Conservation (phyloP, 2,329 filamentous ascomycete species). For the Ophiostoma sp. region DNA sequence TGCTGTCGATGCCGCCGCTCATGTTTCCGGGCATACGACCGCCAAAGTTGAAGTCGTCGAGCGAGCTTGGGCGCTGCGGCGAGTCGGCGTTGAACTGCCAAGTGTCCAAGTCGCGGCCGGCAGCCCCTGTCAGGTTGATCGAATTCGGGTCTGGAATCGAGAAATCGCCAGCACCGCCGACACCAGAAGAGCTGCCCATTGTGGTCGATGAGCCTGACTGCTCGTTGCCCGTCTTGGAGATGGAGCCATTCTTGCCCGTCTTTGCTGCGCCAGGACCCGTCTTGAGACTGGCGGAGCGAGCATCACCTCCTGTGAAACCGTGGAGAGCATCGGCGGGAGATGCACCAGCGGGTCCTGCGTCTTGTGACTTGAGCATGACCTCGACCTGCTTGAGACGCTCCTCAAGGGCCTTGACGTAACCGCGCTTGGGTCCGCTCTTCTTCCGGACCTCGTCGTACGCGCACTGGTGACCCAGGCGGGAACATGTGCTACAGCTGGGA, state of each 20-base stretch:
- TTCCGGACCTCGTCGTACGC: slow-evolving; percentile 89
- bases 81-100: slow-evolving; percentile 60
- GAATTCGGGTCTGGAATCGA: slow-evolving; percentile 46
- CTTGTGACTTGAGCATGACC: slow-evolving; percentile 81
- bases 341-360: slow-evolving; percentile 36
- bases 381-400: slow-evolving; percentile 93
- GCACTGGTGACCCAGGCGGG: slow-evolving; percentile 81
- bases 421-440: slow-evolving; percentile 92
- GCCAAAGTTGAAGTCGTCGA: slow-evolving; percentile 62
- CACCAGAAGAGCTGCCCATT: slow-evolving; percentile 22
- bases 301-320: slow-evolving; percentile 46
- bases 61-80: slow-evolving; percentile 45
- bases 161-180: slow-evolving; percentile 41
- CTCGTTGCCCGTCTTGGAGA: neutral
- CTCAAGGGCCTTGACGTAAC: slow-evolving; percentile 92
- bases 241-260: neutral
- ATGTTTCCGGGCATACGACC: slow-evolving; percentile 50
- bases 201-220: slow-evolving; percentile 9
- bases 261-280: neutral
- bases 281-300: slow-evolving; percentile 42
- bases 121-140: slow-evolving; percentile 44
- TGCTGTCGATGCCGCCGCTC: slow-evolving; percentile 51
- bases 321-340: slow-evolving; percentile 45
- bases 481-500: slow-evolving; percentile 86
- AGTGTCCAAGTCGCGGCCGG: slow-evolving; percentile 52